Evolutionary conservation across 2,329 filamentous ascomycete genomes (phyloP).

Genomic region (Trichoderma citrinoviride): DNA sequence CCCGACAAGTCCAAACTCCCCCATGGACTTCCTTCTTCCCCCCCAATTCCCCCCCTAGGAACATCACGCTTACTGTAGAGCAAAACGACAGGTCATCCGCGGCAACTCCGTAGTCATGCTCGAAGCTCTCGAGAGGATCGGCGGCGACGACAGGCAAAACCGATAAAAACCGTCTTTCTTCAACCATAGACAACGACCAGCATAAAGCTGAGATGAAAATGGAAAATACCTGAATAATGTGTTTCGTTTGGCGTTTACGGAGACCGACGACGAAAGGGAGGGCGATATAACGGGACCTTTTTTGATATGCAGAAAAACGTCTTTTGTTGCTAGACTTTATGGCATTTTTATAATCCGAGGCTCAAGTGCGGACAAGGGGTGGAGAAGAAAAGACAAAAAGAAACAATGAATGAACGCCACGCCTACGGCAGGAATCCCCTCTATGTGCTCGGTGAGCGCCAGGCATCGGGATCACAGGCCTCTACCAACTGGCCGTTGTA

Average conservation of each 20-base stretch:
- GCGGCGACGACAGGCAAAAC: conserved; percentile 54
- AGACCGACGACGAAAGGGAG: conserved; percentile 22
- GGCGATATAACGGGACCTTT: conserved; percentile 11
- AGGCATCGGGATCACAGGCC: conserved; percentile 46
- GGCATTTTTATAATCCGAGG: conserved; percentile 25
- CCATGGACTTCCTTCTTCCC: background rate
- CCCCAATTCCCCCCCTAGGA: background rate
- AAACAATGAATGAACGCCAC: conserved; percentile 21
- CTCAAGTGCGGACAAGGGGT: conserved; percentile 22
- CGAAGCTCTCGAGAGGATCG: conserved; percentile 72
- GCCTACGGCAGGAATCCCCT: background rate
- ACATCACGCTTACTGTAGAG: background rate
- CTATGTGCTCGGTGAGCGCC: conserved; percentile 32
- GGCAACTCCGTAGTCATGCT: conserved; percentile 99
- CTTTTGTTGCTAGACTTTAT: conserved; percentile 32
- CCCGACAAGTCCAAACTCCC: no score
- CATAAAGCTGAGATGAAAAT: conserved; percentile 27
- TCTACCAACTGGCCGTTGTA: conserved; percentile 49
- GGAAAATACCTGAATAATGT: conserved; percentile 23
- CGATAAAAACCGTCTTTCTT: conserved; percentile 23
- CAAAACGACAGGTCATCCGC: conserved; percentile 69
- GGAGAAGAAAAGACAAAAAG: conserved; percentile 18
- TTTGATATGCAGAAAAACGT: conserved; percentile 17
- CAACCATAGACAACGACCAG: no score
- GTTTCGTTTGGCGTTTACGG: conserved; percentile 38